phyloP scores from a whole-genome alignment of 192 early-diverging fungal species.

The Coemansia sp. region DNA sequence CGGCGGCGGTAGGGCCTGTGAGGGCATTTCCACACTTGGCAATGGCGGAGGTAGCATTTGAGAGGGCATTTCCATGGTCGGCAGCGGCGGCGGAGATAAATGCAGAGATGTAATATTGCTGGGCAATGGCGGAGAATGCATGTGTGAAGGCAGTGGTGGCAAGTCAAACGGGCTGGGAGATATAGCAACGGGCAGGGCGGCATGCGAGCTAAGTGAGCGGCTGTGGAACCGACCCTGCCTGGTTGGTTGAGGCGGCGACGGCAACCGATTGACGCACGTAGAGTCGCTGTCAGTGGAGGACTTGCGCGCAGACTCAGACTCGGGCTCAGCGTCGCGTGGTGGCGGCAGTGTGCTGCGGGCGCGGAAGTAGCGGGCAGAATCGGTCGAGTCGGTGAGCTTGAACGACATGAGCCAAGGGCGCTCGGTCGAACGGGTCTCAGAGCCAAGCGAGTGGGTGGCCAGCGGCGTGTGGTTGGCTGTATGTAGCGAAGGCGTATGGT shows the following conservation, averaged over 20 bases:
- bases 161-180: constrained; percentile 1
- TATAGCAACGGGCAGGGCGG: background rate
- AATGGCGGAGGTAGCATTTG: constrained; percentile 26
- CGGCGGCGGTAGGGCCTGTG: constrained; percentile 7
- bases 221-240: constrained; percentile 6
- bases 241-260: constrained; percentile 4
- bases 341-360: constrained; percentile 2
- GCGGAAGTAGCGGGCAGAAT: constrained; percentile 26
- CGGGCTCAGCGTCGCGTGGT: background rate
- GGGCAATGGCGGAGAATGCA: constrained; percentile 3
- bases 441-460: constrained; percentile 19
- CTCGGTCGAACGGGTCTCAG: constrained; percentile 21
- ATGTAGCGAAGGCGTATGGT: background rate
- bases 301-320: constrained; percentile 27
- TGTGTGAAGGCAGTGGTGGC: constrained; percentile 10
- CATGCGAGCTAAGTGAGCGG: constrained; percentile 24
- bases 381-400: constrained; percentile 35
- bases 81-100: constrained; percentile 32
- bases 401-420: constrained; percentile 50
- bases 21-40: constrained; percentile 34
- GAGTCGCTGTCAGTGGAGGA: constrained; percentile 43
- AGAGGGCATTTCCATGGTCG: constrained; percentile 30
- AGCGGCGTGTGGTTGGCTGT: background rate
- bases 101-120: background rate
- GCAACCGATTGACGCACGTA: constrained; percentile 28